These are phyloP conservation scores for Meredithiella fracta DNA, from an alignment of 2,329 filamentous ascomycete species.

Conservation along the genomic window DNA sequence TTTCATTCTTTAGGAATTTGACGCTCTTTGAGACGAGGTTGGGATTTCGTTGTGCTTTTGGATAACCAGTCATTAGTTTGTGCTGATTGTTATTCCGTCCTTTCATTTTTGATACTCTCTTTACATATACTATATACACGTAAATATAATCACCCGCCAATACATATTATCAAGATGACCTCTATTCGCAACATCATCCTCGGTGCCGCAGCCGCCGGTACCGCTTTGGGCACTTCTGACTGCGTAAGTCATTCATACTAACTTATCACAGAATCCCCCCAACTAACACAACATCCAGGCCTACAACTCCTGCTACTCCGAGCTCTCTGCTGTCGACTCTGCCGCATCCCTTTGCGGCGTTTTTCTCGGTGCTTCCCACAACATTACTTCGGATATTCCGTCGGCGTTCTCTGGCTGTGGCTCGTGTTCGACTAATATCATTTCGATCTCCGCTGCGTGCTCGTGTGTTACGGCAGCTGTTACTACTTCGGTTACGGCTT, in stretches of 20 bases:
- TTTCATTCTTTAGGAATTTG: too few relatives aligned
- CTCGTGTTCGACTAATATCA: conserved; percentile 27
- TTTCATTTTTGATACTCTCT: background rate
- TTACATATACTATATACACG: background rate
- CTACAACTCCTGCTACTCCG: conserved; percentile 12
- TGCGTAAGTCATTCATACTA: conserved; percentile 8
- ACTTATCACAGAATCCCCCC: background rate
- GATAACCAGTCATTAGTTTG: too few relatives aligned
- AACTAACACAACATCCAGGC: background rate
- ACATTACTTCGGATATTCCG: conserved; percentile 17
- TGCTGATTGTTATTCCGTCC: background rate
- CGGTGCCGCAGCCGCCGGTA: conserved; percentile 4
- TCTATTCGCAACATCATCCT: conserved; percentile 9
- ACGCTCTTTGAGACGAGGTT: too few relatives aligned
- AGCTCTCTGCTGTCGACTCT: conserved; percentile 20
- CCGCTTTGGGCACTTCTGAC: background rate
- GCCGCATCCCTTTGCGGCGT: conserved; percentile 20
- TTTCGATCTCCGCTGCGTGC: conserved; percentile 44
- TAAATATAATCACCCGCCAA: too few relatives aligned
- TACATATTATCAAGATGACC: conserved; percentile 6
- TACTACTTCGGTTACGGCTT: background rate
- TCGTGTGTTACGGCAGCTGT: conserved; percentile 41
- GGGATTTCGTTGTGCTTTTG: too few relatives aligned
- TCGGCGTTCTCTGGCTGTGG: conserved; percentile 19
- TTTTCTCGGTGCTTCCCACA: conserved; percentile 14